Conservation (phyloP, 108 stramenopile species). For the Cyclotella kingstonii region DNA sequence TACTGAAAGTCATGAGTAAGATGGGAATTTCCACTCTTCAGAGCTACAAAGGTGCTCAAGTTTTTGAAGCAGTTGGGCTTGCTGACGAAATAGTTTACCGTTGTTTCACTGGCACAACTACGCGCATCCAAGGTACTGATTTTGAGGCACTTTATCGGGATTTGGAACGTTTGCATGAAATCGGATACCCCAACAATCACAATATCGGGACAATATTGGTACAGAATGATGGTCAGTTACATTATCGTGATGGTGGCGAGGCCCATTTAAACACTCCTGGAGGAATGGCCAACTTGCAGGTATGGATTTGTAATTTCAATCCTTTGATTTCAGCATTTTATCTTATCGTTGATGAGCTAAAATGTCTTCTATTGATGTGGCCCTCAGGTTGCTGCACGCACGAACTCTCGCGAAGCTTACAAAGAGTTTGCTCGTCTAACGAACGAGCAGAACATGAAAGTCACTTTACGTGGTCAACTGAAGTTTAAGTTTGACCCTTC, state of each 20-base stretch:
- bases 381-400: conserved; percentile 79
- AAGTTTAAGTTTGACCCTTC: conserved; percentile 91
- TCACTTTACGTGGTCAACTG: conserved; percentile 92
- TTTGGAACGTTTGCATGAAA: conserved; percentile 84
- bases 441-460: conserved; percentile 85
- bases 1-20: conserved; percentile 96
- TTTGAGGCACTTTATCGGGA: conserved; percentile 96
- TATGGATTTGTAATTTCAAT: too few relatives aligned
- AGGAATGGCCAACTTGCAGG: conserved; percentile 91
- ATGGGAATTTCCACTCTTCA: conserved; percentile 96
- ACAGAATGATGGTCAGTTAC: conserved; percentile 94
- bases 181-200: conserved; percentile 71
- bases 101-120: conserved; percentile 96
- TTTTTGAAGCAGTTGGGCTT: conserved; percentile 96
- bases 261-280: conserved; percentile 95
- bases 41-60: conserved; percentile 96
- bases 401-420: conserved; percentile 93
- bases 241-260: conserved; percentile 96
- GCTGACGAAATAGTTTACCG: conserved; percentile 93
- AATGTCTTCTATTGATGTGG: too few relatives aligned
- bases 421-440: conserved; percentile 88
- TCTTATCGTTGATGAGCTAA: too few relatives aligned
- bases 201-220: conserved; percentile 70
- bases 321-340: too few relatives aligned
- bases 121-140: conserved; percentile 94